Base-by-base conservation (phyloP, 2,329 filamentous ascomycete species). In the Calonectria honghensis region DNA sequence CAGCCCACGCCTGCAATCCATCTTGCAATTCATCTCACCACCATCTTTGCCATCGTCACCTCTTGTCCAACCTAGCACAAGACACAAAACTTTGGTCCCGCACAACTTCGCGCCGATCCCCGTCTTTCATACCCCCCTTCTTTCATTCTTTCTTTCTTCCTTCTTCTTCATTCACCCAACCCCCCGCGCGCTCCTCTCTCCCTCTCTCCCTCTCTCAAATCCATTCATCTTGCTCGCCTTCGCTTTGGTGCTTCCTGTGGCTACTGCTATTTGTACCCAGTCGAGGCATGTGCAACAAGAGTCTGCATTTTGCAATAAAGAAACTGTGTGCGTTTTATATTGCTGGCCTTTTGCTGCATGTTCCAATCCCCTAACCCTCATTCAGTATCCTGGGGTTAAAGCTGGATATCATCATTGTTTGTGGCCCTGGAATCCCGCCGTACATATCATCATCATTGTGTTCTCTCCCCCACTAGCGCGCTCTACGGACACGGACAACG, bases 201-300 rank as follows among this genome's bases (percentile, higher is more conserved):
- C 50, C 70, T 50, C 37, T 65, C 75, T 74, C 76, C 73, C 72
- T 71, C 61, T 20, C 32, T n/a, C 29, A 63, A 41, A 29, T 48
- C 54, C 65, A 63, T 68, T 32, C 50, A 29, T 35, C 24, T 65
- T 31, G 35, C 27, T 37, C 57, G 57, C 57, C 27, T 37, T 61
- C 29, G 77, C 72, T 50, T 69, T 68, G 70, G 74, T 76, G 73
- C 52, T 73, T 73, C 59, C 73, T 57, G 73, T 75, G 71, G 73
- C 63, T 73, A 57, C 32, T 73, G 72, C 69, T 76, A 13, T 61
- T 65, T 31, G 68, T 64, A 67, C 54, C 67, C 31, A 70, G 72
- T 69, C 67, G 32, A 78, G 78, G 78, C 73, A 81, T 81, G 79
- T 80, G 76, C 74, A 67, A 78, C 65, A 69, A 75, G 72, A 76